phyloP scores from a whole-genome alignment of 106 monocot species.

The Dioscorea zingiberensis region DNA sequence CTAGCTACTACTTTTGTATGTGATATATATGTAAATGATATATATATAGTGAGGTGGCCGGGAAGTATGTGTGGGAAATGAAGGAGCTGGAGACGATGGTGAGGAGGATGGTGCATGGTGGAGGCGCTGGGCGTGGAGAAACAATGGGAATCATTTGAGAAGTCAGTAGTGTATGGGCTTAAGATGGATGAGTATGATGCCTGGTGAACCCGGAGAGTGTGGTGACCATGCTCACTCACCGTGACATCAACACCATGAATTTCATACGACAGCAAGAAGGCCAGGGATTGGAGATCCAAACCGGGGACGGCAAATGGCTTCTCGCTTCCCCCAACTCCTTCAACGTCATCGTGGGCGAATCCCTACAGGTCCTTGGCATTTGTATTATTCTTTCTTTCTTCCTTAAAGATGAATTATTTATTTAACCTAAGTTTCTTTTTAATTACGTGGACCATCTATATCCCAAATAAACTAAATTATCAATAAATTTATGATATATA shows the following conservation, averaged over 20 bases:
- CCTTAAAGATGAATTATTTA: background rate
- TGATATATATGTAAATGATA: too few relatives aligned
- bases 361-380: background rate
- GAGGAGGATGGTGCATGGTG: background rate
- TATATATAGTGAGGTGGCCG: background rate
- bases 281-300: background rate
- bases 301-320: constrained; percentile 3
- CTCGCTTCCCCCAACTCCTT: background rate
- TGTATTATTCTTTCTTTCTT: background rate
- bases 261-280: background rate
- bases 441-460: too few relatives aligned
- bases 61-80: background rate
- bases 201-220: background rate
- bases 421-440: background rate
- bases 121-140: background rate
- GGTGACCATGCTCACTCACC: background rate
- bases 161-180: background rate
- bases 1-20: too few relatives aligned
- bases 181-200: background rate
- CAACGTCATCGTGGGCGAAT: constrained; percentile 1
- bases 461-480: too few relatives aligned
- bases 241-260: background rate
- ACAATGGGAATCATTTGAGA: background rate
- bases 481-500: too few relatives aligned
- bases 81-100: background rate